Evolutionary conservation across 1,284 basidiomycete species (phyloP).

Genomic region (Apiotrichum akiyoshidainum): DNA sequence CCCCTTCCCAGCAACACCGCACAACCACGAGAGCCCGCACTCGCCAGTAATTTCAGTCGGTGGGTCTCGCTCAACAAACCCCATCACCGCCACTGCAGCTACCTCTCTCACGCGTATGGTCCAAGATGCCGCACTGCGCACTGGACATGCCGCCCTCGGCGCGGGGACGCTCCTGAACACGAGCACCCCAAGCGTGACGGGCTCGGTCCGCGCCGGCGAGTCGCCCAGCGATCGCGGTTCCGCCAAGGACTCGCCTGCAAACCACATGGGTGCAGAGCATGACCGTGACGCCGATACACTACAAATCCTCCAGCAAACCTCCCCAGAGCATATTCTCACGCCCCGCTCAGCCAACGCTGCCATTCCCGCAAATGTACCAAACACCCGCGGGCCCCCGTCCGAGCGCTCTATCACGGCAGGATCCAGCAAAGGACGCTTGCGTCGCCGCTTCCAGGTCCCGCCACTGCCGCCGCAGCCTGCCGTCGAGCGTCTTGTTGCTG

Average conservation of each 20-base stretch:
- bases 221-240: constrained; percentile 22
- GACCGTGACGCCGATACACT: constrained; percentile 10
- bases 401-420: constrained; percentile 12
- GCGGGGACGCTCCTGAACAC: constrained; percentile 22
- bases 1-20: constrained; percentile 25
- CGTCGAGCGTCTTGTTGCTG: constrained; percentile 51
- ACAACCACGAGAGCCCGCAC: constrained; percentile 16
- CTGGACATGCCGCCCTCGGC: constrained; percentile 41
- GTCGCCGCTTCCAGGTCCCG: constrained; percentile 39
- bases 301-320: constrained; percentile 4
- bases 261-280: constrained; percentile 5
- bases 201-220: constrained; percentile 19
- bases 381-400: constrained; percentile 11
- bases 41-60: constrained; percentile 22
- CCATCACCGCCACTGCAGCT: constrained; percentile 25
- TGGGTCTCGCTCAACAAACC: constrained; percentile 13
- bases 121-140: constrained; percentile 46
- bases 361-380: constrained; percentile 3
- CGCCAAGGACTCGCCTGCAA: constrained; percentile 19
- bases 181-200: constrained; percentile 16
- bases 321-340: constrained; percentile 20
- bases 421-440: constrained; percentile 25
- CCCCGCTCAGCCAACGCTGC: constrained; percentile 21
- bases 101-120: constrained; percentile 48
- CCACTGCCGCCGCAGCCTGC: constrained; percentile 50